Evolutionary conservation across 106 monocot genomes (phyloP).

Genomic region (Vanilla planifolia): DNA sequence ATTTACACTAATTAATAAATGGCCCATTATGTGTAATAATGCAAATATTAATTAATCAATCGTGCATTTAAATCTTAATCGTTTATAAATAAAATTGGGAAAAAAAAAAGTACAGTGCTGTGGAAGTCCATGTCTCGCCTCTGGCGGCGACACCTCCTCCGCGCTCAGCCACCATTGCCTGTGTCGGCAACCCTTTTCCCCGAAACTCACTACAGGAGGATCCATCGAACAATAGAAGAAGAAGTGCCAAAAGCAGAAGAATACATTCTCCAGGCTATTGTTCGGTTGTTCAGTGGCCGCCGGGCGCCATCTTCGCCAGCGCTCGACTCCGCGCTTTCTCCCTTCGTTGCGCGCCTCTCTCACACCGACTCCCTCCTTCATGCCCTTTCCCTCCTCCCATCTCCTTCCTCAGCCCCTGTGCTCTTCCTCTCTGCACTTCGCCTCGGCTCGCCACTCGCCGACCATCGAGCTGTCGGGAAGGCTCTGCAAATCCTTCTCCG

Average conservation of each 20-base stretch:
- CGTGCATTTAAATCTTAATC: too few relatives aligned
- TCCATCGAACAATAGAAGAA: neutral
- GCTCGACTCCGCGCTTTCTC: constrained; percentile 19
- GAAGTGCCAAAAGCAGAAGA: neutral
- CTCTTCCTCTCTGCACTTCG: constrained; percentile 8
- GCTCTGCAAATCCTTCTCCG: constrained; percentile 32
- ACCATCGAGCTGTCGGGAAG: constrained; percentile 24
- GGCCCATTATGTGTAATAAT: too few relatives aligned
- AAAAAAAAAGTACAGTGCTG: too few relatives aligned
- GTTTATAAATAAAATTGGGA: too few relatives aligned
- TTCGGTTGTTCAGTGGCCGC: constrained; percentile 19
- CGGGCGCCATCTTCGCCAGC: neutral
- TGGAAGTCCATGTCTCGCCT: neutral
- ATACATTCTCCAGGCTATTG: constrained; percentile 12
- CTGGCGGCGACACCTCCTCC: neutral
- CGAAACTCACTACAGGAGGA: neutral
- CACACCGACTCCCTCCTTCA: constrained; percentile 1
- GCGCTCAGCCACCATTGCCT: neutral
- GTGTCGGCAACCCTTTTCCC: neutral
- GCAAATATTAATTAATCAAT: too few relatives aligned
- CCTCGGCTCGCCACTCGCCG: constrained; percentile 25
- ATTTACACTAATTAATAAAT: too few relatives aligned
- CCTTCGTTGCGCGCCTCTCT: neutral
- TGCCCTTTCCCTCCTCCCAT: constrained; percentile 14
- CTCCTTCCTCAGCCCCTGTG: constrained; percentile 11